Conservation (phyloP, 495 filamentous ascomycete species). For the Mycothermus thermophilus region DNA sequence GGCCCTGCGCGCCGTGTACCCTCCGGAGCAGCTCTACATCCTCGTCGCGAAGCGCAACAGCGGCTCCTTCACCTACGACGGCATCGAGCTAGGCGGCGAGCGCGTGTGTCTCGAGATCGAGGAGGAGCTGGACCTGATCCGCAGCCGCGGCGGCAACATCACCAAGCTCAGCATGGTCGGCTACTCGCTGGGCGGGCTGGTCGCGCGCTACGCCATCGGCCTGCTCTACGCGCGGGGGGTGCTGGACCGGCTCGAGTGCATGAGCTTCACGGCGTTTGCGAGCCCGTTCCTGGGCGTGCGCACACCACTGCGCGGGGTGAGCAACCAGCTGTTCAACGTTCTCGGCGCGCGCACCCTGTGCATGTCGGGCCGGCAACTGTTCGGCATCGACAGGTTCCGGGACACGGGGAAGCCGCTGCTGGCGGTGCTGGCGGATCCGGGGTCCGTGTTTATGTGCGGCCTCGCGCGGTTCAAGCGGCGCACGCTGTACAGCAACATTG, state of each 20-base stretch:
- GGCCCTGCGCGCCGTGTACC: constrained; percentile 48
- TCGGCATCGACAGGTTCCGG: constrained; percentile 72
- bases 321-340: constrained; percentile 62
- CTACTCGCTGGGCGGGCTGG: constrained; percentile 79
- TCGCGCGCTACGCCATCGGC: constrained; percentile 78
- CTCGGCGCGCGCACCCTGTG: constrained; percentile 65
- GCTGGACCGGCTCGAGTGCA: constrained; percentile 63
- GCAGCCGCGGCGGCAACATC: constrained; percentile 50
- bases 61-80: constrained; percentile 83
- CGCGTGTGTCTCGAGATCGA: constrained; percentile 81
- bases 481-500: constrained; percentile 66
- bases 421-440: constrained; percentile 65
- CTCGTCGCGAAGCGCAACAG: constrained; percentile 66
- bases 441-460: constrained; percentile 74
- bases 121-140: constrained; percentile 55
- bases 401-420: constrained; percentile 68
- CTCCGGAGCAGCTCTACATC: constrained; percentile 53
- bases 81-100: constrained; percentile 82
- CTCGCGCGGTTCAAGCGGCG: constrained; percentile 59
- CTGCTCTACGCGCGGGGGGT: constrained; percentile 66
- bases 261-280: constrained; percentile 91
- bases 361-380: constrained; percentile 73
- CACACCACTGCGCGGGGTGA: constrained; percentile 53
- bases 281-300: constrained; percentile 80
- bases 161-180: constrained; percentile 74